A percentile compares a stretch with the other conserved stretches of the same genome.
Conservation (phyloP, 2,329 filamentous ascomycete species). For the Paecilomyces niveus region DNA sequence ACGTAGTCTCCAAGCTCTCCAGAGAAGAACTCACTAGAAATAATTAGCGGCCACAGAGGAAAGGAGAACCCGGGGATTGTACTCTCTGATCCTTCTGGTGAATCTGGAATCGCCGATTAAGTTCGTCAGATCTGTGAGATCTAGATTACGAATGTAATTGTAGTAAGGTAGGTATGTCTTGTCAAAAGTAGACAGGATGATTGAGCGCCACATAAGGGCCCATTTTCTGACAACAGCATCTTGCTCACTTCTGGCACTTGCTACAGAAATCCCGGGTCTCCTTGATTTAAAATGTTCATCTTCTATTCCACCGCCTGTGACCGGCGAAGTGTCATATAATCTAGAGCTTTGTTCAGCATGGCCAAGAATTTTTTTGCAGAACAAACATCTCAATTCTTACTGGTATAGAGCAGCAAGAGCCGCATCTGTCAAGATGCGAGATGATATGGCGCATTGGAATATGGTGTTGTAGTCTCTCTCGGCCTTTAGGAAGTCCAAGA, state of each 20-base stretch:
- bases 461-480: constrained; percentile 19
- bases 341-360: constrained; percentile 19
- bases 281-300: constrained; percentile 35
- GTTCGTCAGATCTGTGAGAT: constrained; percentile 54
- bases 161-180: constrained; percentile 61
- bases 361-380: not conserved
- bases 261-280: constrained; percentile 9
- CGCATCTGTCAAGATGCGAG: constrained; percentile 14
- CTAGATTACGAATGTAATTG: constrained; percentile 57
- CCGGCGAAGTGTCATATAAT: constrained; percentile 41
- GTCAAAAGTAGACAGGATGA: constrained; percentile 58
- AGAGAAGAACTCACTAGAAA: constrained; percentile 44
- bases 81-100: constrained; percentile 50
- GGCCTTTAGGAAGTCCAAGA: constrained; percentile 16
- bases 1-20: constrained; percentile 30
- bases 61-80: constrained; percentile 32
- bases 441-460: constrained; percentile 20
- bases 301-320: constrained; percentile 37
- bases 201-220: constrained; percentile 60
- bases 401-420: constrained; percentile 18
- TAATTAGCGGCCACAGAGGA: constrained; percentile 3
- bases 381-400: constrained; percentile 9
- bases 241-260: constrained; percentile 33
- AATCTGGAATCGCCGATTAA: constrained; percentile 56
- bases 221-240: constrained; percentile 48